Conservation (phyloP, 2,329 filamentous ascomycete genomes). For the Ceratocystis harringtonii region DNA sequence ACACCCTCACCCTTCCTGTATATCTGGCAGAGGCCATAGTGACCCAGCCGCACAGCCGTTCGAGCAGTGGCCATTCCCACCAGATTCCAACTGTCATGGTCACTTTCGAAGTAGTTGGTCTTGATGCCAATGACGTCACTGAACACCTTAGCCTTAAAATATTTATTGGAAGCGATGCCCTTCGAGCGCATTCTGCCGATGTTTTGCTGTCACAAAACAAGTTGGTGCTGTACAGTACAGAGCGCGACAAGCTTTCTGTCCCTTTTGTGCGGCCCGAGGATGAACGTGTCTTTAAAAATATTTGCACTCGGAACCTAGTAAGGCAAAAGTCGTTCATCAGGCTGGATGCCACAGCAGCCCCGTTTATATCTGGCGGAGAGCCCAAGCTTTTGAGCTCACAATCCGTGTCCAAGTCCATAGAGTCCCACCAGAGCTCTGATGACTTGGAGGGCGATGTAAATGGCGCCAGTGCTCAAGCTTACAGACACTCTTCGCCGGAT, state of each 20-base stretch:
- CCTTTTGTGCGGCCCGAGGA: slow-evolving; percentile 88
- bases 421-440: background rate
- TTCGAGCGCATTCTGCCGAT: slow-evolving; percentile 77
- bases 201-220: slow-evolving; percentile 84
- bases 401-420: slow-evolving; percentile 9
- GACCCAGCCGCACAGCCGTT: slow-evolving; percentile 57
- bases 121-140: slow-evolving; percentile 32
- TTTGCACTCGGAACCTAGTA: slow-evolving; percentile 48
- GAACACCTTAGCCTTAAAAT: slow-evolving; percentile 46
- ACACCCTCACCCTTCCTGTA: slow-evolving; percentile 61
- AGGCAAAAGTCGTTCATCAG: slow-evolving; percentile 45
- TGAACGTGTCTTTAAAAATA: slow-evolving; percentile 61
- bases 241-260: slow-evolving; percentile 73
- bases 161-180: slow-evolving; percentile 76
- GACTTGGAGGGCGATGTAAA: background rate
- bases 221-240: slow-evolving; percentile 73
- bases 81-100: slow-evolving; percentile 63
- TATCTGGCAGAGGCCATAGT: slow-evolving; percentile 87
- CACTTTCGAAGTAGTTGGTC: slow-evolving; percentile 58
- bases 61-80: slow-evolving; percentile 49
- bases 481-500: slow-evolving; percentile 21
- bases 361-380: slow-evolving; percentile 28
- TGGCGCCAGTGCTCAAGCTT: background rate
- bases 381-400: slow-evolving; percentile 19
- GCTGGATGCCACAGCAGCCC: slow-evolving; percentile 33